Base-by-base conservation (phyloP, 805 yeast genomes). In the Metschnikowia colocasiae region DNA sequence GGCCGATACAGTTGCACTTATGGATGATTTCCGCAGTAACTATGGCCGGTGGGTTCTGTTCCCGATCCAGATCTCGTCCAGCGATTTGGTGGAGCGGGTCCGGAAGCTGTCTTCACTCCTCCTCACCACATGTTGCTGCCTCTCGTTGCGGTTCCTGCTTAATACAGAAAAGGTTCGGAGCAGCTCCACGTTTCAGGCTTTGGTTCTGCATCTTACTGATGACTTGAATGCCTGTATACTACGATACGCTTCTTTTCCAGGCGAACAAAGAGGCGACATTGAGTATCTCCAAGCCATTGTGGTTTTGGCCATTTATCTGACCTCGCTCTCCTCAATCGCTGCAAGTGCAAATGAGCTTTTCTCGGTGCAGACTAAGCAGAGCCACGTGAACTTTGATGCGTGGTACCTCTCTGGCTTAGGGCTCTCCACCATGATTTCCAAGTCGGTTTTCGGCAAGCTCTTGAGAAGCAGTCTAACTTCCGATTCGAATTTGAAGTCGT, bases 1-100 rank as follows among this genome's bases (percentile, higher is more conserved):
- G 34, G 61, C 64, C 2, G 81, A 83, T 53, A 80, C 80, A 0
- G 54, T 74, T 6, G 68, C 69, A 15, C 62, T 85, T 33, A 64
- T 86, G 53, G 73, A 72, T 45, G 77, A 76, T 40, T 87, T 86
- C 59, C 68, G 85, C 36, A 78, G 81, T 41, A 75, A 84, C 56
- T 86, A 82, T 58, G 88, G 90, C 4, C 73, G 88, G 26, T 87
- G 95, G 95, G 81, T 85, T 3, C 80, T 86, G 45, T 80, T 86
- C 43, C 89, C 91, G 0, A 75, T 75, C 26, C 68, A 67, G 12
- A 58, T 76, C 30, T 59, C 81, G 4, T 73, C 83, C 0, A 74
- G 67, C 16, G 68, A 66, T 30, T 65, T 86, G 19, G 67, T 84
- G 8, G 74, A 69, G 4, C 62, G 75, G 29, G 70, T 85, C 35